A percentile compares a stretch with the other conserved stretches of the same genome.
These are phyloP conservation scores for Gossypium australe DNA, from an alignment of 345 rosid species.

Conservation along the genomic window DNA sequence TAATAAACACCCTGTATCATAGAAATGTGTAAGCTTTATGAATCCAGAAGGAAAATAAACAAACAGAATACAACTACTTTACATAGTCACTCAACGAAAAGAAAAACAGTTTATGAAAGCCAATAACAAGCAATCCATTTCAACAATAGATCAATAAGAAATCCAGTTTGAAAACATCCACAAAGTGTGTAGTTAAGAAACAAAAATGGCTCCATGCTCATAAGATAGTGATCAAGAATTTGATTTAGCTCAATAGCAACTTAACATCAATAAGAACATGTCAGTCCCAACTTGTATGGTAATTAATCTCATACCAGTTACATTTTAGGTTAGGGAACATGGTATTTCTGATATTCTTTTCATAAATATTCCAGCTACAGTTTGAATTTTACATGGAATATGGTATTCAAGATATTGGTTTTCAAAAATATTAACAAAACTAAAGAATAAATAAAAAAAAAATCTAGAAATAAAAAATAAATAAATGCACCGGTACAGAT, in stretches of 20 bases:
- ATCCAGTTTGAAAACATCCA: neutral
- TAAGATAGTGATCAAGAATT: neutral
- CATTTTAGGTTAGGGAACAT: neutral
- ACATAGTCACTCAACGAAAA: neutral
- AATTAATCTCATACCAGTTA: neutral
- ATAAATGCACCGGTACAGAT: neutral
- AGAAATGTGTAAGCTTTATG: constrained; percentile 33
- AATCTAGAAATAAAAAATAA: neutral
- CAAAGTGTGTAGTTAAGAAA: neutral
- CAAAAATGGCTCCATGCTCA: neutral
- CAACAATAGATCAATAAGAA: neutral
- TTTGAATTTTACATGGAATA: neutral
- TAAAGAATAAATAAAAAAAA: neutral
- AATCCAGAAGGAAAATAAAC: constrained; percentile 19
- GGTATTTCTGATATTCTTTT: neutral
- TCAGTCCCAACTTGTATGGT: neutral
- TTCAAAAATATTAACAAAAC: neutral
- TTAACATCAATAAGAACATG: neutral
- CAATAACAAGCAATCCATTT: neutral
- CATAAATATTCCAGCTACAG: neutral
- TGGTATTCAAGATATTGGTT: neutral
- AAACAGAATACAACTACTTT: neutral
- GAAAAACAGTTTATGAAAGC: constrained; percentile 1
- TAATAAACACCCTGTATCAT: constrained; percentile 96
- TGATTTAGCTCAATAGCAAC: neutral